Evolutionary conservation across 805 yeast species (phyloP), one percentile per base, ranked within the genome.

Genomic region (Torulaspora gathmanii): DNA sequence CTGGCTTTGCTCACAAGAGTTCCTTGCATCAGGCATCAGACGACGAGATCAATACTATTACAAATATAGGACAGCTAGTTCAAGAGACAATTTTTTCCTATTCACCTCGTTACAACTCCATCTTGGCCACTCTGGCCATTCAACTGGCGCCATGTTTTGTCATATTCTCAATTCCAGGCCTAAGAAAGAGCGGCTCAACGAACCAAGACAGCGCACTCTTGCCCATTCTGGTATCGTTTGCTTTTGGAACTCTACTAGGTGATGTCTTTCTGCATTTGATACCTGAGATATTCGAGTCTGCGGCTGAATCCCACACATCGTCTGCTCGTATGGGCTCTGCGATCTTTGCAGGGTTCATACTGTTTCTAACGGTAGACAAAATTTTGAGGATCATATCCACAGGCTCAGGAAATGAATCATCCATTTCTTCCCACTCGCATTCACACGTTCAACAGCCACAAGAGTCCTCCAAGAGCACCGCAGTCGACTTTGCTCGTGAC

Each of bases 171-270:
- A 72, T 81, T 27, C 87, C 88, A 5, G 72, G 81, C 0, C 45
- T 56, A n/a, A 46, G 42, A 22, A 22, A 23, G 11, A 31, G 37
- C 30, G 20, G 23, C 13, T 5, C 36, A 9, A 39, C 41, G 25
- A 47, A 42, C 26, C 42, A 33, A 33, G 37, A 42, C 23, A 39
- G 48, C 36, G n/a, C 33, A 12, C 16, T 51, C 26, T 64, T 82
- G 29, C 69, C 79, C 8, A 58, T 76, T 20, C 62, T 84, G 44
- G 86, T 83, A 1, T 71, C 86, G 36, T 83, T 85, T 66, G 90
- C 91, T 11, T 74, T 80, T 38, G 93, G 93, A 36, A 86, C 90
- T 1, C 67, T 85, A 30, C 64, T 85, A 28, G 91, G 91, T 36
- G 91, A 84, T 58, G 79, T 83, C 1, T 82, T 85, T 50, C 60